Evolutionary conservation across 2,329 filamentous ascomycete genomes (phyloP).

Genomic region (Aspergillus costaricaensis): DNA sequence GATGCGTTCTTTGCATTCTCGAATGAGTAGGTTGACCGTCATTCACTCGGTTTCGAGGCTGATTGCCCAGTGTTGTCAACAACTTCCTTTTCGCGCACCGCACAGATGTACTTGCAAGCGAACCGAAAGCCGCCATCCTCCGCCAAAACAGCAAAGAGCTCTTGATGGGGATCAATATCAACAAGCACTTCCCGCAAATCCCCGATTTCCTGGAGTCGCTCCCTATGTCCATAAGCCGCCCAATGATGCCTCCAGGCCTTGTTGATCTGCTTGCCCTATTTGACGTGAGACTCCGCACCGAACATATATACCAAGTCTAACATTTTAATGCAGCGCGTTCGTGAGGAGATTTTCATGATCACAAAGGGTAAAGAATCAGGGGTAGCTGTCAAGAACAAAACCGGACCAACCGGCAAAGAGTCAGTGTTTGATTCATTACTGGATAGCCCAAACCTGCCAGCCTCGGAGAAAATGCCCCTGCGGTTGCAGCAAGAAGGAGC

Average conservation of each 20-base stretch:
- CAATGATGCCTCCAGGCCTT: conserved; percentile 3
- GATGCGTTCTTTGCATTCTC: conserved; percentile 23
- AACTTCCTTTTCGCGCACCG: conserved; percentile 34
- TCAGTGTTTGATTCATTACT: conserved; percentile 33
- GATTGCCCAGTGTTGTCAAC: conserved; percentile 26
- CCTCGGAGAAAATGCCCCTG: conserved; percentile 29
- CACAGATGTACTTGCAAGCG: conserved; percentile 25
- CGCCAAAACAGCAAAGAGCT: conserved; percentile 32
- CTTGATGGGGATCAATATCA: conserved; percentile 33
- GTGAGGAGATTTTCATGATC: conserved; percentile 16
- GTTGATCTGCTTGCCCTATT: conserved; percentile 5
- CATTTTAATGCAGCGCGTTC: background rate
- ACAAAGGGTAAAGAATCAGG: conserved; percentile 15
- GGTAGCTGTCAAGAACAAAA: background rate
- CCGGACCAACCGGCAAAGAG: conserved; percentile 18
- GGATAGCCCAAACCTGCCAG: conserved; percentile 27
- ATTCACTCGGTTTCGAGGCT: background rate
- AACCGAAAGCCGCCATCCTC: conserved; percentile 25
- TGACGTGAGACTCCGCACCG: background rate
- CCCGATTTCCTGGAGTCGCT: conserved; percentile 24
- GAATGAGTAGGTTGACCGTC: background rate
- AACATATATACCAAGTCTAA: background rate
- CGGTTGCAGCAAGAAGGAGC: conserved; percentile 34
- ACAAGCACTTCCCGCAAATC: conserved; percentile 35
- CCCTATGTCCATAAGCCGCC: background rate